Percentiles rank a stretch among this genome's conserved stretches.
Evolutionary conservation across 192 early-diverging fungal genomes (phyloP).

Genomic region (Coemansia sp.): DNA sequence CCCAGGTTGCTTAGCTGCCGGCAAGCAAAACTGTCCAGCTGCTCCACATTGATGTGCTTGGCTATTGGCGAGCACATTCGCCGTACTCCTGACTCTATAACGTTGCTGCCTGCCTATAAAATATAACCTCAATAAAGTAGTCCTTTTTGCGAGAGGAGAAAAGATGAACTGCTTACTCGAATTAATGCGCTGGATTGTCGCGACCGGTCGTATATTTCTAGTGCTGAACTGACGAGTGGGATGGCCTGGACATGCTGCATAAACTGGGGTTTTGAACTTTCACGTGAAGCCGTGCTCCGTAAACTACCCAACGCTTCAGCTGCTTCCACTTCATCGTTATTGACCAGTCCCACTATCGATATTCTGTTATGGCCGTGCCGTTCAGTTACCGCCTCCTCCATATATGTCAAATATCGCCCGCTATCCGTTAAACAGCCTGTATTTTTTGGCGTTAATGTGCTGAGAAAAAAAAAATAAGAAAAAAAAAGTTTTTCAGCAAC

Average conservation of each 20-base stretch:
- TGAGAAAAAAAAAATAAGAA: too few species aligned
- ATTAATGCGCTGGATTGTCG: conserved; percentile 58
- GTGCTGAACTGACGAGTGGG: conserved; percentile 74
- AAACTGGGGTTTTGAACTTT: conserved; percentile 39
- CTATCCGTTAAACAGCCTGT: too few species aligned
- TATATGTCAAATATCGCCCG: too few species aligned
- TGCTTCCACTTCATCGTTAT: not conserved
- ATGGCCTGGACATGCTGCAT: conserved; percentile 75
- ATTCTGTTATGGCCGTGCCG: not conserved
- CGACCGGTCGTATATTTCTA: conserved; percentile 72
- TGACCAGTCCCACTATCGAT: conserved; percentile 1
- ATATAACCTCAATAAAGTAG: not conserved
- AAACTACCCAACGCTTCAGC: conserved; percentile 2
- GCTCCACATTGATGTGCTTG: conserved; percentile 67
- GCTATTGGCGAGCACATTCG: conserved; percentile 71
- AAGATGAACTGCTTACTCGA: conserved; percentile 19
- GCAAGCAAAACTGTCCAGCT: conserved; percentile 75
- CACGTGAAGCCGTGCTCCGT: conserved; percentile 7
- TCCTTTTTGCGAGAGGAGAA: not conserved
- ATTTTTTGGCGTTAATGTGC: too few species aligned
- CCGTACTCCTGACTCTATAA: conserved; percentile 73
- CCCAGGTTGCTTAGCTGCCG: conserved; percentile 66
- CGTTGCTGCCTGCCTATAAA: conserved; percentile 59
- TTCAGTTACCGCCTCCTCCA: too few species aligned
- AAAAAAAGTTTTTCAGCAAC: too few species aligned